Conservation (phyloP, 805 yeast species). For the Cyberlindnera subsufficiens region DNA sequence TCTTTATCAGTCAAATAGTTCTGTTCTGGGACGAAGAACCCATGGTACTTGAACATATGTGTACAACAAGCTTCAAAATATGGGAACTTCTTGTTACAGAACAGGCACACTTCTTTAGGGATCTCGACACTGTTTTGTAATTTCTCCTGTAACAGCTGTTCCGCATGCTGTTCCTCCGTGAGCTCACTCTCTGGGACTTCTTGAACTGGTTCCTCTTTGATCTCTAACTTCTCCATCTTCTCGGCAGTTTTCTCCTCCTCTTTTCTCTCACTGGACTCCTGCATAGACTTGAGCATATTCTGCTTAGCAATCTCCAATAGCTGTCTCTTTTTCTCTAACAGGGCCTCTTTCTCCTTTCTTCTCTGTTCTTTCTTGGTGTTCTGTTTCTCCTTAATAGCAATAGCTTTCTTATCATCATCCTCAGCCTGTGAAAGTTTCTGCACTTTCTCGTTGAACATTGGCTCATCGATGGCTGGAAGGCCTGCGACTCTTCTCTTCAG, state of each 20-base stretch:
- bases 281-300: slow-evolving; percentile 29
- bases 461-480: slow-evolving; percentile 67
- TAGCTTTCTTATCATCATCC: slow-evolving; percentile 14
- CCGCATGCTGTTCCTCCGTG: slow-evolving; percentile 33
- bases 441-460: slow-evolving; percentile 66
- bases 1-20: slow-evolving; percentile 60
- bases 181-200: slow-evolving; percentile 17
- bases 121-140: slow-evolving; percentile 36
- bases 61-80: slow-evolving; percentile 47
- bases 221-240: neutral
- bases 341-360: slow-evolving; percentile 36
- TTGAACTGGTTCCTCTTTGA: slow-evolving; percentile 2
- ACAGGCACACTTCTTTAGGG: slow-evolving; percentile 47
- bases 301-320: slow-evolving; percentile 34
- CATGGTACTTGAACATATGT: slow-evolving; percentile 78
- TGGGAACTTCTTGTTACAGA: slow-evolving; percentile 41
- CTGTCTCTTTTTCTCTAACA: slow-evolving; percentile 35
- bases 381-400: slow-evolving; percentile 22
- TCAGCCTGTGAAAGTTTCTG: slow-evolving; percentile 22
- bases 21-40: slow-evolving; percentile 84
- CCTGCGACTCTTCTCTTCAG: slow-evolving; percentile 90
- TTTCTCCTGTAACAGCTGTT: slow-evolving; percentile 32
- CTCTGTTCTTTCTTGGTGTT: slow-evolving; percentile 36
- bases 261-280: slow-evolving; percentile 1
- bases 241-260: neutral